These are phyloP conservation scores for Starmerella kuoi DNA, from an alignment of 805 yeast genomes.

Conservation along the genomic window DNA sequence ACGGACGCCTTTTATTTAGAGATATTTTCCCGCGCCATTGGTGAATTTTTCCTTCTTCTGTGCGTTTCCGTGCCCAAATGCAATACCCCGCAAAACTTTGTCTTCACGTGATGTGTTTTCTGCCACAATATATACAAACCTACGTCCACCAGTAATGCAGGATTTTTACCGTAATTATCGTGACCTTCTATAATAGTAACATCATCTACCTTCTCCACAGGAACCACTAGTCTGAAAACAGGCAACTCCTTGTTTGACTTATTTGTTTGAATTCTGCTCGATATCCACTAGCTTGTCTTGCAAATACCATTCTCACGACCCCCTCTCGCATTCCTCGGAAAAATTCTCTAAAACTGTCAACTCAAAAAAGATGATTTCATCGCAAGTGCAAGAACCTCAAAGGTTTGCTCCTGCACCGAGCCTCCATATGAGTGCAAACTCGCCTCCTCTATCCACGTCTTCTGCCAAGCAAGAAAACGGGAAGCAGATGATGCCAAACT, in stretches of 20 bases:
- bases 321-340: too few relatives aligned
- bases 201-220: too few relatives aligned
- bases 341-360: neutral
- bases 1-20: too few relatives aligned
- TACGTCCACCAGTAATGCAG: too few relatives aligned
- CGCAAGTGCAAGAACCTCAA: constrained; percentile 3
- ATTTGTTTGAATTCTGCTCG: too few relatives aligned
- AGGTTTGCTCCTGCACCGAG: neutral
- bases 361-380: neutral
- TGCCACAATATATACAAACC: neutral
- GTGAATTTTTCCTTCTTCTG: neutral
- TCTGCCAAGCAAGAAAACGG: neutral
- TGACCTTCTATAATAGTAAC: too few relatives aligned
- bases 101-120: neutral
- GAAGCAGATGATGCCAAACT: neutral
- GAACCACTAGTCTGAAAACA: too few relatives aligned
- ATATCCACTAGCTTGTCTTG: too few relatives aligned
- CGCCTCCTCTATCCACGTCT: neutral
- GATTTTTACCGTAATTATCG: too few relatives aligned
- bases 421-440: neutral
- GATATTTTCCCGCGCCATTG: neutral
- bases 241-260: too few relatives aligned
- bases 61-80: neutral
- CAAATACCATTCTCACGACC: too few relatives aligned
- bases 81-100: constrained; percentile 1